Evolutionary conservation across 345 rosid genomes (phyloP).

Genomic region (Moricandia moricandioides): DNA sequence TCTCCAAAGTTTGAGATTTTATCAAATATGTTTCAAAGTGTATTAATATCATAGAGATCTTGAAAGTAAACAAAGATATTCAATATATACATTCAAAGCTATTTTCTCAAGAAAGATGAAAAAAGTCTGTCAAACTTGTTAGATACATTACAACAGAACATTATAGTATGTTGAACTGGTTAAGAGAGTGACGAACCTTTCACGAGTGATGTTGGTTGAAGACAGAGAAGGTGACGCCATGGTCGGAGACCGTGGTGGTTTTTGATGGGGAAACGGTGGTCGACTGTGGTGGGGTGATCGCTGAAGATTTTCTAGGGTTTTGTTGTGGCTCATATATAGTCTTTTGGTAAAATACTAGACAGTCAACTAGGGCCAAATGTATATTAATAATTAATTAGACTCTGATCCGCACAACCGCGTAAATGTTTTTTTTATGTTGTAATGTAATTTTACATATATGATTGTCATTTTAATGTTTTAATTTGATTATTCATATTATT

Average conservation of each 20-base stretch:
- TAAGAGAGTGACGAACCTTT: neutral
- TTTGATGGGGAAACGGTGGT: neutral
- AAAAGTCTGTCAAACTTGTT: neutral
- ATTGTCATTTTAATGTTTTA: too few relatives aligned
- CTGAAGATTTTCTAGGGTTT: neutral
- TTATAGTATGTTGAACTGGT: neutral
- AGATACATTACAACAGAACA: neutral
- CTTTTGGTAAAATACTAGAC: too few relatives aligned
- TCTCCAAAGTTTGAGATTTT: neutral
- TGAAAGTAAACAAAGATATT: neutral
- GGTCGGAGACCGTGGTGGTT: neutral
- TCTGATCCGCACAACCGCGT: too few relatives aligned
- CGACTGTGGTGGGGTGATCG: neutral
- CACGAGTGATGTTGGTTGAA: neutral
- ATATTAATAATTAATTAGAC: too few relatives aligned
- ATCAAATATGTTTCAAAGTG: neutral
- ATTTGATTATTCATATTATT: too few relatives aligned
- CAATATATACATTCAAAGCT: neutral
- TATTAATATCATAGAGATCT: neutral
- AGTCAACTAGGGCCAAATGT: too few relatives aligned
- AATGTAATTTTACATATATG: too few relatives aligned
- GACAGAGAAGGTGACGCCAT: neutral
- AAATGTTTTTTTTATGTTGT: too few relatives aligned
- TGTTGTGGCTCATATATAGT: neutral
- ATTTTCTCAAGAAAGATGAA: neutral